phyloP scores from a whole-genome alignment of 768 basidiomycete genomes.

The Glaciozyma martinii region DNA sequence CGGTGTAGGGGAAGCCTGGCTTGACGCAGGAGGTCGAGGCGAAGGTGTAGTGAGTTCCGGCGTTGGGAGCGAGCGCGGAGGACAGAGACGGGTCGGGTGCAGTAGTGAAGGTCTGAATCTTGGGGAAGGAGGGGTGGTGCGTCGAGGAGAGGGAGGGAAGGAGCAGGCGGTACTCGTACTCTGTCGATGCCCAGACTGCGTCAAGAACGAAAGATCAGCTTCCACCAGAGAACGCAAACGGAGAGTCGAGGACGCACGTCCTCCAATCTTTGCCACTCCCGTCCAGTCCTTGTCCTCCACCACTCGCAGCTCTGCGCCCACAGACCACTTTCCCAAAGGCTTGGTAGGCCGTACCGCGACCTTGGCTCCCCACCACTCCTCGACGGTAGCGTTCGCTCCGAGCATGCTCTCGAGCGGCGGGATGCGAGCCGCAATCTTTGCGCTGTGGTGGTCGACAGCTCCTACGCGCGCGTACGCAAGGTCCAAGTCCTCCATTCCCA shows the following conservation, averaged over 20 bases:
- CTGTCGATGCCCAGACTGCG: conserved; percentile 59
- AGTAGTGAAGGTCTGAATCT: conserved; percentile 56
- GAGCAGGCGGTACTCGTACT: conserved; percentile 50
- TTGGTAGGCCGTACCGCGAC: conserved; percentile 32
- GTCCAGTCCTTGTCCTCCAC: conserved; percentile 31
- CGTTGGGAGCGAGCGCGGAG: neutral
- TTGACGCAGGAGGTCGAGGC: conserved; percentile 58
- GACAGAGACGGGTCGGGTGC: conserved; percentile 61
- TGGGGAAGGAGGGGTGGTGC: conserved; percentile 46
- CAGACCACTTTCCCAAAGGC: conserved; percentile 31
- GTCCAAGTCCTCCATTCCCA: conserved; percentile 48
- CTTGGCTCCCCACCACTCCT: conserved; percentile 27
- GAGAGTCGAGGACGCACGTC: conserved; percentile 32
- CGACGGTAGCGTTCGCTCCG: conserved; percentile 15
- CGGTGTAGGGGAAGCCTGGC: conserved; percentile 67
- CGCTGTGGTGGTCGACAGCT: conserved; percentile 56
- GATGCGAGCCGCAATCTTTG: conserved; percentile 57
- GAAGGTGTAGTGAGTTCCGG: conserved; percentile 53
- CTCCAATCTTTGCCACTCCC: conserved; percentile 44
- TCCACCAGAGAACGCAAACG: too few relatives aligned
- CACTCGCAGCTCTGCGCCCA: conserved; percentile 18
- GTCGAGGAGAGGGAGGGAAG: conserved; percentile 35
- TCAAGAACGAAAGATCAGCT: conserved; percentile 35
- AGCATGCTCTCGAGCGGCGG: conserved; percentile 39
- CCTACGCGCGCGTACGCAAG: conserved; percentile 62